Base-by-base conservation (phyloP, 192 early-diverging fungal species). In the Coemansia sp. region DNA sequence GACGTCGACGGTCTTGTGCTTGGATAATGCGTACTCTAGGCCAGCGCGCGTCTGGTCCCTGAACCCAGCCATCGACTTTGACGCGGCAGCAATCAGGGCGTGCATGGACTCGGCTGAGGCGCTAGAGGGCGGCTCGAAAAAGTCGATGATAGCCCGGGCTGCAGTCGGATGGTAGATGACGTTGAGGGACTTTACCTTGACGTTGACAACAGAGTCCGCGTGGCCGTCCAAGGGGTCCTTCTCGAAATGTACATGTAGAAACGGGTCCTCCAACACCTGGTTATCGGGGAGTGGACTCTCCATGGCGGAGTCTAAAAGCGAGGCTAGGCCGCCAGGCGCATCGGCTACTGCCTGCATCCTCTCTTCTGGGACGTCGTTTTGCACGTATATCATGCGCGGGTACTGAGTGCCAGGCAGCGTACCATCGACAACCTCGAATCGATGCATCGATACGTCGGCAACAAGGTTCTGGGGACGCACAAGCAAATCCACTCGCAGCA, bases 1-100 rank as follows among this genome's bases (percentile, higher is more conserved):
- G 11, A 98, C 79, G 80, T 97, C 95, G 2, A 96, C 71, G 2
- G 95, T 95, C 60, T 92, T 96, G 81, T 98, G 95, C 71, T 93
- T 88, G 46, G 91, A 92, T 63, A 99, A 72, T 4, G 94, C 94
- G 80, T 89, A 92, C 67, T 93, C 90, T 3, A 99, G 75, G 3
- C 93, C 94, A 6, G 94, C 93, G 46, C 92, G 77, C 8, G 98
- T 98, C 75, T 97, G 95, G 16, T 92, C 87, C 22, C 92, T 92
- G 34, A 99, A 75, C 13, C 94, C 95, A 66, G 94, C 90, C 7
- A 98, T 84, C 0, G 95, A 93, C 72, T 91, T 90, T 40, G 93
- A 93, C 7, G 97, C 96, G 3, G 88, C 92, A 22, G 84, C 87
- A 40, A 92, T 87, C 49, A 91, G 79, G n/a, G 88, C 88, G 54